Evolutionary conservation across 768 basidiomycete genomes (phyloP).

Genomic region (Suillus decipiens): DNA sequence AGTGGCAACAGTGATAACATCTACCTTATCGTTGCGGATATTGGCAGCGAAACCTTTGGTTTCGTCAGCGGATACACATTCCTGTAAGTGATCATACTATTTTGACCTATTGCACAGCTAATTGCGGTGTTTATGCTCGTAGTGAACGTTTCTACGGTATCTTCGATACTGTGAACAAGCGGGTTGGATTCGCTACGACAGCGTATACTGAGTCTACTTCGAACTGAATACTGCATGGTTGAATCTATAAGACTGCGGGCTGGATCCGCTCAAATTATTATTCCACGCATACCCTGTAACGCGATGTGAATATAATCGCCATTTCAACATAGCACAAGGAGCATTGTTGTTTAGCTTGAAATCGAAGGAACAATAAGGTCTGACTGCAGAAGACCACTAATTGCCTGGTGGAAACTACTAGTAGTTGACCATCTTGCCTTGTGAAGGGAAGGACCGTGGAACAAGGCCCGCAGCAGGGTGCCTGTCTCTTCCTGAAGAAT

Average conservation of each 20-base stretch:
- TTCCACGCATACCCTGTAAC: neutral
- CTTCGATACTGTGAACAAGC: constrained; percentile 34
- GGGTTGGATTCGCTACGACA: constrained; percentile 39
- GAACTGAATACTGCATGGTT: constrained; percentile 5
- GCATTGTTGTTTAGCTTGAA: neutral
- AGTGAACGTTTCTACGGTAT: constrained; percentile 38
- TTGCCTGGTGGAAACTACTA: neutral
- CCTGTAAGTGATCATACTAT: constrained; percentile 13
- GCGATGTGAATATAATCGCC: neutral
- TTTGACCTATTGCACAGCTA: constrained; percentile 6
- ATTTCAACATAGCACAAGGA: neutral
- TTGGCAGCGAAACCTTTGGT: constrained; percentile 31
- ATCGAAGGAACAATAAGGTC: neutral
- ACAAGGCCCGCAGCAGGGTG: neutral
- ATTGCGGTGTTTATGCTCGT: neutral
- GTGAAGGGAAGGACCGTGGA: neutral
- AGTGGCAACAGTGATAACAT: constrained; percentile 21
- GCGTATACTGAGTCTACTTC: constrained; percentile 24
- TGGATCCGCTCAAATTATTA: neutral
- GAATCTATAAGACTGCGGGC: neutral
- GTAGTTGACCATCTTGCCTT: neutral
- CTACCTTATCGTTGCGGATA: constrained; percentile 16
- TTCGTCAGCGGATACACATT: constrained; percentile 11
- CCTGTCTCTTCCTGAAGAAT: neutral
- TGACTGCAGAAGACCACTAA: neutral